Base-by-base conservation (phyloP, 257 asterid species). In the Nicotiana tomentosiformis region DNA sequence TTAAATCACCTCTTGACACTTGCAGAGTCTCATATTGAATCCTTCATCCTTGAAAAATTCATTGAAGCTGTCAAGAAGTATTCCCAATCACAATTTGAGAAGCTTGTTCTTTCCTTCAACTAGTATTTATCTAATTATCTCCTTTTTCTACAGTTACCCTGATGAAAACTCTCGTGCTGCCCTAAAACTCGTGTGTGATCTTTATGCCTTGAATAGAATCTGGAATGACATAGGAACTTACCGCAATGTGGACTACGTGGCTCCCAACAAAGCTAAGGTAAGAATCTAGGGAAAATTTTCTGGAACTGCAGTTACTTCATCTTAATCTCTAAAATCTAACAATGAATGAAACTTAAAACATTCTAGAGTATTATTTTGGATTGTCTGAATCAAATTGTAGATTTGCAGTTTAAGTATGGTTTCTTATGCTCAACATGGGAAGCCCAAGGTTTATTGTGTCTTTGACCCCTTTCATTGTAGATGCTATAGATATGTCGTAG, bases 181-280 rank as follows among this genome's bases (percentile, higher is more conserved):
- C 80, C 83, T 96, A 81, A 96, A 94, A 90, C 97, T 96, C 57
- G 86, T 91, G n/a, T 96, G 98, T 58, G 98, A 96, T 86, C 91
- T 93, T 80, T 94, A 94, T 84, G 99, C 99, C 5, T 83, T 96
- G 95, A 94, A 96, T 82, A 91, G 98, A 85, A 94, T 96, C 83
- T 96, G 99, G 99, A 93, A 96, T 67, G 99, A 94, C 81, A 93
- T 96, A 58, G 98, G 99, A 77, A 94, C 99, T 49, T 94, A 96
- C 84, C 97, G 98, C 81, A 96, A 94, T 83, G 98, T 96, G 84
- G 99, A 96, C 89, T 96, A 96, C 66, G 97, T 94, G 82, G 96
- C 97, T 77, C 99, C 98, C 30, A 96, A 96, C 94, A 96, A 96
- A 88, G 99, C 99, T 68, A 96, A 94, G 99, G 98, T 94, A 86